A percentile compares a stretch with the other conserved stretches of the same genome.
phyloP scores from a whole-genome alignment of 2,329 filamentous ascomycete genomes.

The Fusarium armeniacum region DNA sequence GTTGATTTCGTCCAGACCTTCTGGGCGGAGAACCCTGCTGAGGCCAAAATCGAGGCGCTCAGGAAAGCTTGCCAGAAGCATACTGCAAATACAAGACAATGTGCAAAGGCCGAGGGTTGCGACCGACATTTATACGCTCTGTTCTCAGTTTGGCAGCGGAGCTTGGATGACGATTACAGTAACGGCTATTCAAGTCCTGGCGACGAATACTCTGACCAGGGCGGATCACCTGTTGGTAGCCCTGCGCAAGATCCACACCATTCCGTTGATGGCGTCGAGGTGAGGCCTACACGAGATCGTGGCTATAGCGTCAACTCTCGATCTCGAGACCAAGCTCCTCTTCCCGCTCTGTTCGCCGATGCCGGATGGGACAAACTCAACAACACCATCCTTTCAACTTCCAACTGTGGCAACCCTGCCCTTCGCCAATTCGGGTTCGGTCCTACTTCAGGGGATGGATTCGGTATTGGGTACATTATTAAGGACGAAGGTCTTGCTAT shows the following conservation, averaged over 20 bases:
- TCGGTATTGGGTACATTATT: slow-evolving; percentile 99
- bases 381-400: slow-evolving; percentile 93
- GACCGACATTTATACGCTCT: slow-evolving; percentile 95
- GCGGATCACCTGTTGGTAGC: slow-evolving; percentile 64
- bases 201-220: slow-evolving; percentile 63
- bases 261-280: slow-evolving; percentile 51
- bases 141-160: slow-evolving; percentile 94
- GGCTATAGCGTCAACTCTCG: slow-evolving; percentile 69
- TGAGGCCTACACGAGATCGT: slow-evolving; percentile 60
- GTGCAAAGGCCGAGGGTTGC: slow-evolving; percentile 89
- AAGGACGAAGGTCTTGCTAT: slow-evolving; percentile 84
- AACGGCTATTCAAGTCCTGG: slow-evolving; percentile 75
- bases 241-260: slow-evolving; percentile 66
- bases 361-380: slow-evolving; percentile 95
- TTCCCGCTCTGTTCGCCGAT: slow-evolving; percentile 89
- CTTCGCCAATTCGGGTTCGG: slow-evolving; percentile 97
- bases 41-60: slow-evolving; percentile 87
- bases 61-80: slow-evolving; percentile 88
- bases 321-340: slow-evolving; percentile 61
- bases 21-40: slow-evolving; percentile 89
- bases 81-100: slow-evolving; percentile 82
- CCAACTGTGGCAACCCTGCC: slow-evolving; percentile 98
- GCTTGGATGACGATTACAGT: slow-evolving; percentile 77
- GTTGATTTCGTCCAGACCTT: slow-evolving; percentile 93
- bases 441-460: slow-evolving; percentile 91